These are phyloP conservation scores for Starmera caribaea DNA, from an alignment of 805 yeast species.

Conservation along the genomic window DNA sequence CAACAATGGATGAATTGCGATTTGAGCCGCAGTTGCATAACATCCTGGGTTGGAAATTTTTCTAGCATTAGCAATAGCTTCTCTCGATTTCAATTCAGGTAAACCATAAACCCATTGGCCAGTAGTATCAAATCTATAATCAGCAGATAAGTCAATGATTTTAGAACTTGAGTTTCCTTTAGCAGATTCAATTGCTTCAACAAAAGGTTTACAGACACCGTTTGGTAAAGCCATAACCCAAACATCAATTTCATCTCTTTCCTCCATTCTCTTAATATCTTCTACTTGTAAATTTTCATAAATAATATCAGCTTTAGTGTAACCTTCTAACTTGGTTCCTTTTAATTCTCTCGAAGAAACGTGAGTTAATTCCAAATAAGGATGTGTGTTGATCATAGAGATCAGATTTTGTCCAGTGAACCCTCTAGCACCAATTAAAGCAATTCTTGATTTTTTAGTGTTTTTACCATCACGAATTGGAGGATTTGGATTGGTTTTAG, in stretches of 20 bases:
- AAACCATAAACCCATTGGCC: conserved; percentile 91
- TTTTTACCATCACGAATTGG: conserved; percentile 60
- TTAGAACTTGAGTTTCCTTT: conserved; percentile 53
- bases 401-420: conserved; percentile 93
- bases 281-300: conserved; percentile 84
- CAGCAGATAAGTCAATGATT: conserved; percentile 90
- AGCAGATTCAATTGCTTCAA: conserved; percentile 66
- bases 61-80: conserved; percentile 54
- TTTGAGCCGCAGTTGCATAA: conserved; percentile 97
- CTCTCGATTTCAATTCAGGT: conserved; percentile 80
- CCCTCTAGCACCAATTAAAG: conserved; percentile 97
- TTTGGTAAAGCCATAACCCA: conserved; percentile 99
- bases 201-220: conserved; percentile 89
- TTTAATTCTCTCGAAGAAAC: conserved; percentile 92
- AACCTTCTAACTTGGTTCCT: conserved; percentile 82
- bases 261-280: conserved; percentile 74
- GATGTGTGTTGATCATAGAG: conserved; percentile 78
- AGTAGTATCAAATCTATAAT: conserved; percentile 84
- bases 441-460: conserved; percentile 60
- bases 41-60: conserved; percentile 97
- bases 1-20: conserved; percentile 82
- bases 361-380: conserved; percentile 77
- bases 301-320: conserved; percentile 67
- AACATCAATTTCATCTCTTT: conserved; percentile 70
- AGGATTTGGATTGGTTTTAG: conserved; percentile 54